Evolutionary conservation across 192 early-diverging fungal species (phyloP).

Genomic region (Coemansia sp.): DNA sequence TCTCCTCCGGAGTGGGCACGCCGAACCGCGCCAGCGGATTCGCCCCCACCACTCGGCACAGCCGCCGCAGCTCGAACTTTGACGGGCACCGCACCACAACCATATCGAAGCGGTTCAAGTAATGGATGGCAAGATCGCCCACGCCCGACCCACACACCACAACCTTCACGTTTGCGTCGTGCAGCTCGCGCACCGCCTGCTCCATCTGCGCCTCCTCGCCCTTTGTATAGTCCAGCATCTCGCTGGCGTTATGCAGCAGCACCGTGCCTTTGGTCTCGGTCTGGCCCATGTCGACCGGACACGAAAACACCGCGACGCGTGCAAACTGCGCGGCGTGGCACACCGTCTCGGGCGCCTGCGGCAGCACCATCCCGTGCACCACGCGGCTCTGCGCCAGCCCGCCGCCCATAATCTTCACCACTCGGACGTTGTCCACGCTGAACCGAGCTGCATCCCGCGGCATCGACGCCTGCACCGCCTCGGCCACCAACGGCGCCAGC

Average conservation of each 20-base stretch:
- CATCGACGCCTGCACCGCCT: slow-evolving; percentile 86
- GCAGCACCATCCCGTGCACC: slow-evolving; percentile 96
- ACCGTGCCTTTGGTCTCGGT: slow-evolving; percentile 99
- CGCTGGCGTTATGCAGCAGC: slow-evolving; percentile 90
- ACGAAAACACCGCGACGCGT: slow-evolving; percentile 93
- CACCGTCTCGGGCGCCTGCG: slow-evolving; percentile 81
- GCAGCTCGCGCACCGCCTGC: slow-evolving; percentile 79
- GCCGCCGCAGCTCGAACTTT: slow-evolving; percentile 94
- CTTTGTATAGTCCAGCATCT: slow-evolving; percentile 96
- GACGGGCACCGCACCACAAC: slow-evolving; percentile 86
- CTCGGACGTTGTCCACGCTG: slow-evolving; percentile 92
- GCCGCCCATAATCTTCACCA: slow-evolving; percentile 97
- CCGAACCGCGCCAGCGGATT: slow-evolving; percentile 90
- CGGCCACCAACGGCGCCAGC: slow-evolving; percentile 73
- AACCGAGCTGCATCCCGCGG: slow-evolving; percentile 83
- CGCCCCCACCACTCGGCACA: slow-evolving; percentile 91
- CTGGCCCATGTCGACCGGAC: slow-evolving; percentile 85
- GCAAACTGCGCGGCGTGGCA: slow-evolving; percentile 71
- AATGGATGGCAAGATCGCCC: slow-evolving; percentile 94
- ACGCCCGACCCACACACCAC: slow-evolving; percentile 85
- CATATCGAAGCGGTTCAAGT: slow-evolving; percentile 87
- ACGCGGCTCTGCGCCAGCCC: slow-evolving; percentile 84
- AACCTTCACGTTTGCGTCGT: slow-evolving; percentile 87
- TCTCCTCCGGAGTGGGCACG: slow-evolving; percentile 91
- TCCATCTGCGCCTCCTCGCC: slow-evolving; percentile 94